Evolutionary conservation across 2,329 filamentous ascomycete species (phyloP), one percentile per base, ranked within the genome.

Genomic region (Fusarium compactum): DNA sequence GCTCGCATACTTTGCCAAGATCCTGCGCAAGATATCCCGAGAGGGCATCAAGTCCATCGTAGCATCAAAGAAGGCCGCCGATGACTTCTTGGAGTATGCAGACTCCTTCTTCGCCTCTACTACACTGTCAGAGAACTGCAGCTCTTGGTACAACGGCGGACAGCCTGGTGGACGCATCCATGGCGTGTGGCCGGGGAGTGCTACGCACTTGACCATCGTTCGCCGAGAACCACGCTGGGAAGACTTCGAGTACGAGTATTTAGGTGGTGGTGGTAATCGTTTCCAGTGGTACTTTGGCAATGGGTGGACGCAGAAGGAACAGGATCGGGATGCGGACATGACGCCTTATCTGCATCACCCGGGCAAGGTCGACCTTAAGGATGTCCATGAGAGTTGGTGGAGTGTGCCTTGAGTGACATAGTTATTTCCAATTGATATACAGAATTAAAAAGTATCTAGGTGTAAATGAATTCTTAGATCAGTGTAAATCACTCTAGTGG

Each of bases 141-240:
- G 43, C 22, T 47, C 43, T 29, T 56, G 53, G 53, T 47, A 47
- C 8, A 56, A 56, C 6, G 43, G 43, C 14, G 53, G 53, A 22
- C 20, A 25, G 4, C 38, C 38, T 29, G 53, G 53, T 29, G 53
- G 30, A 11, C 41, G 53, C 1, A 56, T 56, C 6, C 43, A 47
- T 25, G 53, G 53, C 5, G 22, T 48, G 6, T 56, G 53, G 53
- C 53, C 53, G 10, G 53, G 53, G 5, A 56, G 53, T 47, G 53
- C 53, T 25, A 25, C 43, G 6, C 53, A 56, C n/a, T n/a, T 48
- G 14, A 56, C 29, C 5, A 25, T 38, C 6, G 30, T 40, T 14
- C 53, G 41, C 6, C 41, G 40, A 15, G 29, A 47, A 11, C 53
- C 53, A 14, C 53, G 53, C 1, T 56, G 53, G 53, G 53, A 56